phyloP scores from a whole-genome alignment of 331 rosid species.

The Acacia concinna region DNA sequence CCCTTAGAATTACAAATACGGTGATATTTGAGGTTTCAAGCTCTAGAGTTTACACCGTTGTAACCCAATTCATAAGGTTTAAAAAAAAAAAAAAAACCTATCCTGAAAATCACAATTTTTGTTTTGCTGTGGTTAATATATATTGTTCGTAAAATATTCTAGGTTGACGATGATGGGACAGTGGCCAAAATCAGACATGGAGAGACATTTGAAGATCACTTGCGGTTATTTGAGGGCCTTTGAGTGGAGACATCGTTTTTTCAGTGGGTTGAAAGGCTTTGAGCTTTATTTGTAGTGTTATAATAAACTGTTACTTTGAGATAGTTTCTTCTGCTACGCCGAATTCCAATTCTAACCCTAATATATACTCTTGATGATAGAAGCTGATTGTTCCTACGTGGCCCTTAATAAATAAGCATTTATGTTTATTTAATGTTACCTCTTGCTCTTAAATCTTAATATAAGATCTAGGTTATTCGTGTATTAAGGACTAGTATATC shows the following conservation, averaged over 20 bases:
- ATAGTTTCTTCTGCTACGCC: constrained; percentile 5
- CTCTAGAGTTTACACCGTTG: background rate
- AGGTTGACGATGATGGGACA: constrained; percentile 84
- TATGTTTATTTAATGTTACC: too few species aligned
- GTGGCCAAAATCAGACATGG: constrained; percentile 90
- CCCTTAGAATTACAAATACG: background rate
- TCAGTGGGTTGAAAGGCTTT: background rate
- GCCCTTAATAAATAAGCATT: too few species aligned
- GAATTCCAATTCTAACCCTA: too few species aligned
- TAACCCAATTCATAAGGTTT: background rate
- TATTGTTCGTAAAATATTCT: constrained; percentile 22
- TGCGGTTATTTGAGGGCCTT: constrained; percentile 74
- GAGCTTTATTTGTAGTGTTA: constrained; percentile 13
- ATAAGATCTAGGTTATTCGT: too few species aligned
- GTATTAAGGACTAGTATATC: too few species aligned
- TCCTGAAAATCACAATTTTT: background rate
- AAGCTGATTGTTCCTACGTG: background rate
- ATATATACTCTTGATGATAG: background rate
- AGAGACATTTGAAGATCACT: constrained; percentile 81
- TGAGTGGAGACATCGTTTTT: constrained; percentile 32
- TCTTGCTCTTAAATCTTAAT: too few species aligned
- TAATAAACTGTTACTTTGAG: background rate
- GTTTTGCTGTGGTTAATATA: background rate
- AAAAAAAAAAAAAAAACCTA: background rate
- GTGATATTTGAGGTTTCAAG: background rate